phyloP scores from a whole-genome alignment of 2,329 filamentous ascomycete genomes.

The Coniochaeta ligniaria region DNA sequence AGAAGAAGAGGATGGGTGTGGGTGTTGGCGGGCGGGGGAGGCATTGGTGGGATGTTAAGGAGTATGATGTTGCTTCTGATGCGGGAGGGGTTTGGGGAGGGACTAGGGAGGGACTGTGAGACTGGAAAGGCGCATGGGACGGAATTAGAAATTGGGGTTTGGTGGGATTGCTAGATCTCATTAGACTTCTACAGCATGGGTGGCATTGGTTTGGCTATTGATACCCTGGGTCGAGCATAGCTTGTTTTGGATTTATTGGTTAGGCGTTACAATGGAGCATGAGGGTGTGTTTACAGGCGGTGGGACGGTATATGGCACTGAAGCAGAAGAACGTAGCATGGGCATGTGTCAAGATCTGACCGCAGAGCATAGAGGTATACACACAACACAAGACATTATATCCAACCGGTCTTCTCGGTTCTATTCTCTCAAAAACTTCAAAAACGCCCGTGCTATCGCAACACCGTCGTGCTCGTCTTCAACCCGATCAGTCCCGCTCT shows the following conservation, averaged over 20 bases:
- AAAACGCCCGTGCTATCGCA: constrained; percentile 63
- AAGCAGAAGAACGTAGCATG: not conserved
- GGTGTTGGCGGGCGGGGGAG: not conserved
- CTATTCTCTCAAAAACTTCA: constrained; percentile 64
- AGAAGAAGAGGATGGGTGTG: constrained; percentile 6
- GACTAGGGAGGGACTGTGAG: not conserved
- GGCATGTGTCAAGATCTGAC: no score
- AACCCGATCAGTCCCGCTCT: constrained; percentile 61
- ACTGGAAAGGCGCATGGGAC: not conserved
- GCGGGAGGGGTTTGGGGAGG: constrained; percentile 2
- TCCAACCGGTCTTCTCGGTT: no score
- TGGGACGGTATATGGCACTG: not conserved
- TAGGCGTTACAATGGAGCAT: not conserved
- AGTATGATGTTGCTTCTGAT: constrained; percentile 9
- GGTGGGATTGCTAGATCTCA: not conserved
- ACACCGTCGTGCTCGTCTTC: constrained; percentile 70
- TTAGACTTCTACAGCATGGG: not conserved
- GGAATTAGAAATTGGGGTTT: not conserved
- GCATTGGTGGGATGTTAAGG: constrained; percentile 31
- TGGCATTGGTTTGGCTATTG: not conserved
- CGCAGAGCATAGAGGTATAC: no score
- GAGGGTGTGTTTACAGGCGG: not conserved
- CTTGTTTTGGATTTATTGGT: not conserved
- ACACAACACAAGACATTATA: no score
- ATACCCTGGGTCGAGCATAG: not conserved